Evolutionary conservation across 2,329 filamentous ascomycete species (phyloP).

Genomic region (Colletotrichum sansevieriae): DNA sequence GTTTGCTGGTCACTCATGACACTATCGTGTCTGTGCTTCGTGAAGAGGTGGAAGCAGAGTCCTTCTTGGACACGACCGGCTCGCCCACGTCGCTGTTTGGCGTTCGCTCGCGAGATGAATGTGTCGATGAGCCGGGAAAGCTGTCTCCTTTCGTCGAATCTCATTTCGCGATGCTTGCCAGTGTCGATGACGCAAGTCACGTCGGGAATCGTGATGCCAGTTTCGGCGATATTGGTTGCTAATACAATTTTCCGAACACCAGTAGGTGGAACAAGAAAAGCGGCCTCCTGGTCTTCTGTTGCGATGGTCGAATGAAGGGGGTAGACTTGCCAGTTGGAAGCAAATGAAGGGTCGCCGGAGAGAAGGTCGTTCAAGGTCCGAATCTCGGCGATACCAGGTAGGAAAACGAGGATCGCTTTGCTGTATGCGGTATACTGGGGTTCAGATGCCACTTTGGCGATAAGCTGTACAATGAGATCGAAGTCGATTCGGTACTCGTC

Average conservation of each 20-base stretch:
- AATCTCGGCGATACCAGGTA: constrained; percentile 95
- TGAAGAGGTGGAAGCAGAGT: constrained; percentile 96
- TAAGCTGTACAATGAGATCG: constrained; percentile 83
- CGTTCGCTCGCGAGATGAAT: constrained; percentile 95
- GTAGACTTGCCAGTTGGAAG: constrained; percentile 84
- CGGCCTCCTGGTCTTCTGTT: constrained; percentile 94
- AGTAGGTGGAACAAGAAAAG: constrained; percentile 85
- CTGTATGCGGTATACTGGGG: constrained; percentile 78
- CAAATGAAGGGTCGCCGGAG: constrained; percentile 80
- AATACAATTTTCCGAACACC: constrained; percentile 93
- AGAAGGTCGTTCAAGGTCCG: constrained; percentile 89
- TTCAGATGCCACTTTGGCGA: constrained; percentile 80
- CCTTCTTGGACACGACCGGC: constrained; percentile 96
- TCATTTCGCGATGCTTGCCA: constrained; percentile 97
- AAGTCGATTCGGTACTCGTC: constrained; percentile 95
- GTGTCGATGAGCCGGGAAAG: constrained; percentile 92
- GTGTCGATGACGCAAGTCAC: constrained; percentile 97
- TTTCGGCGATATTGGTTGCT: constrained; percentile 98
- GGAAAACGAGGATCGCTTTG: constrained; percentile 92
- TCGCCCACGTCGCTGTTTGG: constrained; percentile 92
- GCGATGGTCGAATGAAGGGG: constrained; percentile 95
- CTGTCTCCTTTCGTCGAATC: constrained; percentile 93
- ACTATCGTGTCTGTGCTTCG: constrained; percentile 87
- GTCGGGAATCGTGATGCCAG: constrained; percentile 97
- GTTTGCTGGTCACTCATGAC: constrained; percentile 93